Evolutionary conservation across 768 basidiomycete species (phyloP), one percentile per base, ranked within the genome.

Genomic region (Kockovaella imperatae): DNA sequence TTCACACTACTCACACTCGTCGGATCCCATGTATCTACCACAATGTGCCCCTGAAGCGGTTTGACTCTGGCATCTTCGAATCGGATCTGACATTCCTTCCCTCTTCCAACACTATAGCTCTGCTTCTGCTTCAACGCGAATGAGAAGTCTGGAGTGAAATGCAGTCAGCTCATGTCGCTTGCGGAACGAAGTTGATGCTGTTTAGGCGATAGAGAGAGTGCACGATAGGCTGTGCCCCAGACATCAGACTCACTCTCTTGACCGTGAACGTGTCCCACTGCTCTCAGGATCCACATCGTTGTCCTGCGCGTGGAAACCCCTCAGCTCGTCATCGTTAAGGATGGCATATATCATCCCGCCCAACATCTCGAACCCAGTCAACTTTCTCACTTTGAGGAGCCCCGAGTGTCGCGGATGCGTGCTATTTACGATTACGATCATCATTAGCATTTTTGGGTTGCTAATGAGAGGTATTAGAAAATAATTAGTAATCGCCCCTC

Each of bases 1-100:
- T 10, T 17, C 20, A 20, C 2, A 15, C 23, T 5, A 28, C 62
- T 52, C 31, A 62, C 62, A 25, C 58, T 44, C 2, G 47, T 52
- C 5, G 57, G 62, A 47, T 59, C 50, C 65, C 65, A 67, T 24
- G 57, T 53, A n/a, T 36, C 59, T 1, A 64, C 57, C 25, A 36
- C 28, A 35, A 67, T 20, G 23, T 41, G 50, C 11, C 62, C 62
- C 35, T 61, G 63, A 31, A 29, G 55, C 5, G 47, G 48, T 35
- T 53, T 49, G 14, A 67, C 47, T n/a, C 47, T 29, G 8, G 23
- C 47, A 31, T 35, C 47, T 18, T 57, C 55, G 30, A 61, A 56
- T 11, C 40, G 24, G 34, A 67, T 62, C 42, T 62, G 55, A 29
- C 57, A 59, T 10, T 39, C 35, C 20, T 54, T 48, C 11, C 54